Conservation (phyloP, 306 rosid genomes). For the Glycine tomentella region DNA sequence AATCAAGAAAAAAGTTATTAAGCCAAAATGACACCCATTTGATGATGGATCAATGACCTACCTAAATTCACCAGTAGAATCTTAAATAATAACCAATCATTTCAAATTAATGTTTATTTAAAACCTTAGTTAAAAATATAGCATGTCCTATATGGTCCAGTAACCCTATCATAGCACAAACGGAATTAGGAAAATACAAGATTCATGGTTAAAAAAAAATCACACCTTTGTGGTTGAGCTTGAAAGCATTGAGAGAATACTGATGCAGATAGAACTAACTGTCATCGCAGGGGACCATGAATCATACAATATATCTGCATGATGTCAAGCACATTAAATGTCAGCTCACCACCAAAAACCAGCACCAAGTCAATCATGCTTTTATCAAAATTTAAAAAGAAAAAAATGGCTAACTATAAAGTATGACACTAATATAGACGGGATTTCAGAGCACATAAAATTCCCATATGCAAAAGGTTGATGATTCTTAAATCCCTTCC, state of each 20-base stretch:
- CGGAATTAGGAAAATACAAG: conserved; percentile 26
- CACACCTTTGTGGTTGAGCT: conserved; percentile 94
- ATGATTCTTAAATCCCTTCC: conserved; percentile 15
- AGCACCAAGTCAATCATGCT: conserved; percentile 25
- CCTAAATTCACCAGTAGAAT: not conserved
- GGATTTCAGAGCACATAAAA: conserved; percentile 18
- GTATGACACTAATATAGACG: conserved; percentile 26
- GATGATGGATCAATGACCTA: not conserved
- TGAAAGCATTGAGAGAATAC: conserved; percentile 99
- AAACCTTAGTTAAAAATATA: conserved; percentile 4
- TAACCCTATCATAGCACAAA: conserved; percentile 21
- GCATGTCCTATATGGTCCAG: not conserved
- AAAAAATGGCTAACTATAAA: not conserved
- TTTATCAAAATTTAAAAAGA: not conserved
- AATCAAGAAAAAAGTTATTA: conserved; percentile 26
- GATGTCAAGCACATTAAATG: conserved; percentile 44
- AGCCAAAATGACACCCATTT: conserved; percentile 27
- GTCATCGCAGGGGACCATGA: conserved; percentile 99
- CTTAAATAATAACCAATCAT: conserved; percentile 16
- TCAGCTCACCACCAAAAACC: conserved; percentile 45
- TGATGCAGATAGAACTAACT: conserved; percentile 98
- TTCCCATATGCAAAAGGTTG: not conserved
- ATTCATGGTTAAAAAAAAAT: conserved; percentile 32
- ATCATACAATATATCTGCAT: conserved; percentile 96
- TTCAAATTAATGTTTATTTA: conserved; percentile 4